Percentiles rank a stretch among this genome's conserved stretches.
These are phyloP conservation scores for Sporothrix protearum DNA, from an alignment of 2,329 filamentous ascomycete species.

Conservation along the genomic window DNA sequence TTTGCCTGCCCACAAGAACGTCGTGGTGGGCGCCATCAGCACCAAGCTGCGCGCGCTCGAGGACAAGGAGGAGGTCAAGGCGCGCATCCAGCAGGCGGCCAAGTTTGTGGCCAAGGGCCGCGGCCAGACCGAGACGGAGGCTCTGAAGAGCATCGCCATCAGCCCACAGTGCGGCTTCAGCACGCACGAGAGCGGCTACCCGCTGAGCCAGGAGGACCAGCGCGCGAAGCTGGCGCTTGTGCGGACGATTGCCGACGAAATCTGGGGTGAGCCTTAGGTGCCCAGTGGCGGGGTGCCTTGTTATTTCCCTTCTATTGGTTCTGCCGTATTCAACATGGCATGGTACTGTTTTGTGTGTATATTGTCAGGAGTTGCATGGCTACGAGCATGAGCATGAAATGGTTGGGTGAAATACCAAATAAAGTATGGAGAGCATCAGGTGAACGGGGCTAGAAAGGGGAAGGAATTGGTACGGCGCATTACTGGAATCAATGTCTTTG, in stretches of 20 bases:
- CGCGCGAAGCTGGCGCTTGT: constrained; percentile 67
- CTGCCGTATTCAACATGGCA: constrained; percentile 16
- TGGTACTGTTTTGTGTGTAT: neutral
- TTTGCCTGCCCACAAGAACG: constrained; percentile 58
- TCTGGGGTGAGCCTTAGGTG: constrained; percentile 50
- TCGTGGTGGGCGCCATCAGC: constrained; percentile 56
- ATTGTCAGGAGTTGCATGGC: neutral
- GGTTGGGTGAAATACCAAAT: neutral
- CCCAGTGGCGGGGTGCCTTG: neutral
- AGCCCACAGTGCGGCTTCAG: constrained; percentile 69
- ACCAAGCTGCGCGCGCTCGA: constrained; percentile 28
- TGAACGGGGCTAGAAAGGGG: neutral
- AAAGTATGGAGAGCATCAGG: too few relatives aligned
- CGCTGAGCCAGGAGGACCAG: constrained; percentile 65
- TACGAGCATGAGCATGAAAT: neutral
- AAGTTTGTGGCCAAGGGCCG: constrained; percentile 63
- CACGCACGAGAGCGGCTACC: constrained; percentile 67
- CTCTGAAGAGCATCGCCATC: constrained; percentile 61
- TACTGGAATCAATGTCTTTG: constrained; percentile 7
- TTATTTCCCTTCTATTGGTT: neutral
- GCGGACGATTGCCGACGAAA: constrained; percentile 59
- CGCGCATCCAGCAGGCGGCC: constrained; percentile 55
- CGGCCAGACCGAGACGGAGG: constrained; percentile 58
- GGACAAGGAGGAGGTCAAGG: constrained; percentile 53
- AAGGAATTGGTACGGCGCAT: neutral